Evolutionary conservation across 345 rosid species (phyloP), one percentile per base, ranked within the genome.

Genomic region (Populus nigra): DNA sequence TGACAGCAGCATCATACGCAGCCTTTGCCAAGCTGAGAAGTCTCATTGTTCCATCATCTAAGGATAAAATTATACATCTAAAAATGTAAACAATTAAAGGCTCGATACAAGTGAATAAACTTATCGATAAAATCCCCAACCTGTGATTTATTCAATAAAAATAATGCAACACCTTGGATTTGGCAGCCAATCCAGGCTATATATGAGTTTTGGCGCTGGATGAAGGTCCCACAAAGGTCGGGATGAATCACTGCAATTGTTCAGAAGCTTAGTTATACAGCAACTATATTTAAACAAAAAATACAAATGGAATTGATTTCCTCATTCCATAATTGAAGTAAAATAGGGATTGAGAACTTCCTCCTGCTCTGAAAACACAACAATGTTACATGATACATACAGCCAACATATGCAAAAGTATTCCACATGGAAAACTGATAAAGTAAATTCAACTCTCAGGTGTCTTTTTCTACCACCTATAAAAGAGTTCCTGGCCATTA

Each of bases 151-250:
- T 23, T 67, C 27, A 71, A 35, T 49, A 72, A 27, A 8, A 49
- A 59, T 69, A 67, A 45, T n/a, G 72, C 27, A 65, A 20, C 82
- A 96, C 98, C 85, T 89, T 83, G 97, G 97, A 80, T 93, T 90
- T 79, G 82, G 83, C 57, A 85, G 81, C 98, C 98, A 96, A 78
- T 92, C 94, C 76, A 93, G 73, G 77, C 92, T 86, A 77, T 89
- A 90, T 53, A 93, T 88, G 79, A 90, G 86, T 84, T 85, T 90
- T 57, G 91, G 90, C 9, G 82, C 84, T 2, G 92, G 89, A 76
- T 88, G 94, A 77, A 91, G 69, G 50, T 91, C 90, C 98, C 98
- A 96, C 67, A 93, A 71, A 70, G 97, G 95, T 63, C 86, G 92
- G 83, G 87, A 92, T 20, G 94, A 96, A 85, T 93, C 97, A 71